Evolutionary conservation across 768 basidiomycete species (phyloP), one percentile per base, ranked within the genome.

Genomic region (Lactarius hengduanensis): DNA sequence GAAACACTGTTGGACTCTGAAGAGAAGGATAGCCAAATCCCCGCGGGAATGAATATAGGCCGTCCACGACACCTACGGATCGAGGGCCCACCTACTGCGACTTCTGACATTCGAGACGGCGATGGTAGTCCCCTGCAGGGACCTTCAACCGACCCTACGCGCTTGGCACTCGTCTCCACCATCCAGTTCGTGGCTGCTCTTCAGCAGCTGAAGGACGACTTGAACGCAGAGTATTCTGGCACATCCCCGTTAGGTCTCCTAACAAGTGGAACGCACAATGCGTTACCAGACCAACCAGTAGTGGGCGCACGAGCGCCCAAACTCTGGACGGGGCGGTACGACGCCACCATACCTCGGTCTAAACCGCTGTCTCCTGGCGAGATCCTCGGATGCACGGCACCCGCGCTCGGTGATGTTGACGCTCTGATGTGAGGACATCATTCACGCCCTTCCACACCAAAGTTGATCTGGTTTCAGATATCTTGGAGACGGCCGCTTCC

Each of bases 151-250:
- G 75, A 77, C 55, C 75, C 77, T 6, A 97, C 94, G 20, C 84
- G 89, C 67, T 78, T 98, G 20, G 96, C 96, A 0, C 78, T 98
- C 32, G 97, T 99, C 0, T 98, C 96, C 0, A 99, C 97, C 0
- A 98, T 99, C 38, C 97, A 99, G 75, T 99, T 99, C 73, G 94
- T 96, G 26, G 88, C 96, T 8, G 93, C 96, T 13, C 80, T 98
- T 13, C 94, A 98, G 69, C 84, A 83, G 30, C 84, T 98, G 30
- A 91, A 91, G 71, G 90, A 94, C 34, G 89, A 92, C 73, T 81
- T 98, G 4, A 82, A 80, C 0, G 64, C 75, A 2, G 84, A 83
- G 56, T 74, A 77, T 13, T 70, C 73, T 28, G 70, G 73, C 47
- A 66, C 16, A 61, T 56, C 36, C 53, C 63, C 6, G 59, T 71